Evolutionary conservation across 805 yeast species (phyloP).

Genomic region (Barnettozyma botsteinii): DNA sequence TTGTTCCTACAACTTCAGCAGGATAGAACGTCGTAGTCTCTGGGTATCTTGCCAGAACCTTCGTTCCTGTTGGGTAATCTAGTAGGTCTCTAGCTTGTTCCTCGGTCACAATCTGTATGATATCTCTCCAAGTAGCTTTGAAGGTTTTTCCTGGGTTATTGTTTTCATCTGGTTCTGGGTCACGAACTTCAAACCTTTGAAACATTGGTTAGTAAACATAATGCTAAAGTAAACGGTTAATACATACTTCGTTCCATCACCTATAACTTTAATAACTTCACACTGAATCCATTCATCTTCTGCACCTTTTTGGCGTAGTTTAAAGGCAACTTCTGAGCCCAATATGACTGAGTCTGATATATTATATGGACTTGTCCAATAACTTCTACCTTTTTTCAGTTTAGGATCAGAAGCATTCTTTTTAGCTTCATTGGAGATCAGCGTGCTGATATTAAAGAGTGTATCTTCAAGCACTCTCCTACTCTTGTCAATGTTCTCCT

Average conservation of each 20-base stretch:
- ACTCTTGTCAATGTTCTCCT: slow-evolving; percentile 51
- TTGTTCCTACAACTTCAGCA: slow-evolving; percentile 80
- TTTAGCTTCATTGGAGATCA: slow-evolving; percentile 30
- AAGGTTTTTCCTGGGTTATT: slow-evolving; percentile 83
- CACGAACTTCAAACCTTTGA: slow-evolving; percentile 76
- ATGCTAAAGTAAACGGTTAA: no score
- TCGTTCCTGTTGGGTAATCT: slow-evolving; percentile 67
- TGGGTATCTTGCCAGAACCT: slow-evolving; percentile 90
- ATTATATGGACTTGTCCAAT: slow-evolving; percentile 48
- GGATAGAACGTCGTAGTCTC: slow-evolving; percentile 96
- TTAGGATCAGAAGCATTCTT: slow-evolving; percentile 19
- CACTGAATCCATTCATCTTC: slow-evolving; percentile 96
- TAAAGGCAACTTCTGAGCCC: slow-evolving; percentile 86
- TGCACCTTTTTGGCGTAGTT: slow-evolving; percentile 60
- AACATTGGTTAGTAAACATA: slow-evolving; percentile 14
- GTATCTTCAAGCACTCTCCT: slow-evolving; percentile 37
- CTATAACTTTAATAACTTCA: slow-evolving; percentile 70
- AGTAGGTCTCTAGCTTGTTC: slow-evolving; percentile 36
- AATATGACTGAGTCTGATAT: slow-evolving; percentile 51
- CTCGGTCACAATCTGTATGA: slow-evolving; percentile 61
- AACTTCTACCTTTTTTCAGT: slow-evolving; percentile 27
- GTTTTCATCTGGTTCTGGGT: slow-evolving; percentile 95
- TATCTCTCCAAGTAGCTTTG: slow-evolving; percentile 76
- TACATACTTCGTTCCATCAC: slow-evolving; percentile 50
- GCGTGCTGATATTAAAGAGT: slow-evolving; percentile 39